Evolutionary conservation across 2,329 filamentous ascomycete genomes (phyloP), one percentile per base, ranked within the genome.

Genomic region (Ampelomyces quisqualis): DNA sequence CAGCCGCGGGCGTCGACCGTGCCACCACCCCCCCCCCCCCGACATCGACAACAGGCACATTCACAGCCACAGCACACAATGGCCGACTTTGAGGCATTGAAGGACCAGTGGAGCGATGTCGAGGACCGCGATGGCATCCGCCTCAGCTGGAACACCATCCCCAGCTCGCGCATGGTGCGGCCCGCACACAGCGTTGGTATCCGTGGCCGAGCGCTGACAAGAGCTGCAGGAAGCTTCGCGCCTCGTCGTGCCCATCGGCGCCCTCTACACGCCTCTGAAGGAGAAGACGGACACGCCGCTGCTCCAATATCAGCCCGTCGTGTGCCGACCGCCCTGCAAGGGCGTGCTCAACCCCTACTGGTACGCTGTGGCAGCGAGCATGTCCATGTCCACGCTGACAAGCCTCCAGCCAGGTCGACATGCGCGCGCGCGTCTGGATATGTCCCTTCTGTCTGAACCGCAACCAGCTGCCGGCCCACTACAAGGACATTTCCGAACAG

Each of bases 111-210:
- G 90, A 89, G 85, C 64, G 90, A 96, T 70, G 85, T 95, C 44
- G 93, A 98, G 76, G 93, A 98, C 65, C 84, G 88, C 58, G 93
- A 98, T 82, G 93, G 93, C 47, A 82, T 97, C 64, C 85, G 93
- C 51, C 79, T 98, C 55, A 96, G 91, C 73, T 98, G 93, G 93
- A 98, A 98, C 69, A 94, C 94, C 47, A 95, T 98, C 65, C 93
- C 93, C 34, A 96, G 90, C 76, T 91, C 91, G 64, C 89, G 93
- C 69, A 96, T 98, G 90, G 90, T 70, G 62, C 18, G 60, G 43
- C 29, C 22, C 28, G 29, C 43, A 43, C 19, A 21, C 32, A 43
- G 31, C 48, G 31, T 53, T 45, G 29, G 31, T 36, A 33, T 33
- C 18, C 31, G 35, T 19, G 45, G 41, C 55, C 11, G 10, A 7